Conservation (phyloP, 192 early-diverging fungal species). For the Obelidium mucronatum region DNA sequence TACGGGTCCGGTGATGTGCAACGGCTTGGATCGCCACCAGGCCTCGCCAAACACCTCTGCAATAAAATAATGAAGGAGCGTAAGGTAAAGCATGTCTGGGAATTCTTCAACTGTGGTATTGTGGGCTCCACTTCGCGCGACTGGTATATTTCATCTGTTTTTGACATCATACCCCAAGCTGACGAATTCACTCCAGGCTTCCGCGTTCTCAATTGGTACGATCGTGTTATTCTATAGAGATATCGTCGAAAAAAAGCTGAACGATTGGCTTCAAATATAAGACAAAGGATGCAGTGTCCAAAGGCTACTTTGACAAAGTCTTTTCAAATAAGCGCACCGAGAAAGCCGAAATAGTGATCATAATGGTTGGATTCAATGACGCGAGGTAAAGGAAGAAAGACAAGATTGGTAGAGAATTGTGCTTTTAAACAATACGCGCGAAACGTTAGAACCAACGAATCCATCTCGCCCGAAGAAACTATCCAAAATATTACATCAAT, state of each 20-base stretch:
- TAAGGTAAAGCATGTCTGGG: conserved; percentile 48
- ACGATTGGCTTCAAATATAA: too few relatives aligned
- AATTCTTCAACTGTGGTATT: conserved; percentile 43
- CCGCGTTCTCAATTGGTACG: conserved; percentile 14
- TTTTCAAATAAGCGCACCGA: conserved; percentile 35
- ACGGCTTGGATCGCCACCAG: conserved; percentile 22
- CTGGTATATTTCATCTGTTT: conserved; percentile 22
- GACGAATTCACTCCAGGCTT: conserved; percentile 18
- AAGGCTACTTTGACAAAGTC: conserved; percentile 36
- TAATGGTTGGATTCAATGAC: conserved; percentile 54
- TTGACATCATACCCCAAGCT: not conserved
- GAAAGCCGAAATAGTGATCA: conserved; percentile 48
- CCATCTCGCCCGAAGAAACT: conserved; percentile 47
- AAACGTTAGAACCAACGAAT: not conserved
- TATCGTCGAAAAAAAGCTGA: not conserved
- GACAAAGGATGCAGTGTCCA: not conserved
- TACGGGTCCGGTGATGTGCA: conserved; percentile 44
- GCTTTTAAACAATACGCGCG: too few relatives aligned
- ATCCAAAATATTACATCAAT: conserved; percentile 48
- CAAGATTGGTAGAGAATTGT: too few relatives aligned
- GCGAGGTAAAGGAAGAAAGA: conserved; percentile 28
- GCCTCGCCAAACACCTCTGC: conserved; percentile 42
- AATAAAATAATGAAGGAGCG: conserved; percentile 21
- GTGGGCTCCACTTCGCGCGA: conserved; percentile 42
- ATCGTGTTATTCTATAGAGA: not conserved